Conservation (phyloP, 2,329 filamentous ascomycete species). For the Leptodontidium sp. region DNA sequence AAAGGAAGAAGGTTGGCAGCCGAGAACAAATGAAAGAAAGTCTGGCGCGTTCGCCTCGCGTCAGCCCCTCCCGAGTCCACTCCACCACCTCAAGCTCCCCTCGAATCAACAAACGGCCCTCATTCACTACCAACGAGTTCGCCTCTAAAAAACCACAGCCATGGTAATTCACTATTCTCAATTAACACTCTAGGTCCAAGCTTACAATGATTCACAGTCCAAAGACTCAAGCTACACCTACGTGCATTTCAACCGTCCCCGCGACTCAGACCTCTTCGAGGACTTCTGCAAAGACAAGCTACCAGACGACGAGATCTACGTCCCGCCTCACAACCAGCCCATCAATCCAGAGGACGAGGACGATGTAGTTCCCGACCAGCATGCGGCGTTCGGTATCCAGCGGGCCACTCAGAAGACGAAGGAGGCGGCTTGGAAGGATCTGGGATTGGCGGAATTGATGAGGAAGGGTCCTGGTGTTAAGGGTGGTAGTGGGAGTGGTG, state of each 20-base stretch:
- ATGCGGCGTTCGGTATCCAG: slow-evolving; percentile 86
- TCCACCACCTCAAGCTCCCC: neutral
- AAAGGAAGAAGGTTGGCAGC: slow-evolving; percentile 4
- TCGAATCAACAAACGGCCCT: neutral
- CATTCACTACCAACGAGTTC: neutral
- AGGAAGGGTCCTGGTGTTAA: slow-evolving; percentile 57
- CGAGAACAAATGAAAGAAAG: neutral
- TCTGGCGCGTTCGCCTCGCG: slow-evolving; percentile 11
- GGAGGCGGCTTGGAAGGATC: slow-evolving; percentile 81
- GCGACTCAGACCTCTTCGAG: slow-evolving; percentile 82
- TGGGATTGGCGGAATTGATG: slow-evolving; percentile 77
- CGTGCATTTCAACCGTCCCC: slow-evolving; percentile 75
- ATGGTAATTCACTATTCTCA: slow-evolving; percentile 10
- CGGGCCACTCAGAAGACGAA: slow-evolving; percentile 76
- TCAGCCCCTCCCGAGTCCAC: slow-evolving; percentile 5
- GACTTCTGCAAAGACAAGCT: slow-evolving; percentile 76
- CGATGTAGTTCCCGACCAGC: slow-evolving; percentile 87
- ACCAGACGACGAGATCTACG: slow-evolving; percentile 81
- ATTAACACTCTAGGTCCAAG: neutral
- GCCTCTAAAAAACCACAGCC: neutral
- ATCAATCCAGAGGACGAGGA: slow-evolving; percentile 90
- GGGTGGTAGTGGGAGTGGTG: slow-evolving; percentile 21
- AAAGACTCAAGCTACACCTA: slow-evolving; percentile 81
- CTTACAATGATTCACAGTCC: slow-evolving; percentile 38
- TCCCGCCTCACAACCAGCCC: slow-evolving; percentile 81